A percentile compares a stretch with the other conserved stretches of the same genome.
Conservation (phyloP, 2,329 filamentous ascomycete species). For the Arthrobotrys sinensis region DNA sequence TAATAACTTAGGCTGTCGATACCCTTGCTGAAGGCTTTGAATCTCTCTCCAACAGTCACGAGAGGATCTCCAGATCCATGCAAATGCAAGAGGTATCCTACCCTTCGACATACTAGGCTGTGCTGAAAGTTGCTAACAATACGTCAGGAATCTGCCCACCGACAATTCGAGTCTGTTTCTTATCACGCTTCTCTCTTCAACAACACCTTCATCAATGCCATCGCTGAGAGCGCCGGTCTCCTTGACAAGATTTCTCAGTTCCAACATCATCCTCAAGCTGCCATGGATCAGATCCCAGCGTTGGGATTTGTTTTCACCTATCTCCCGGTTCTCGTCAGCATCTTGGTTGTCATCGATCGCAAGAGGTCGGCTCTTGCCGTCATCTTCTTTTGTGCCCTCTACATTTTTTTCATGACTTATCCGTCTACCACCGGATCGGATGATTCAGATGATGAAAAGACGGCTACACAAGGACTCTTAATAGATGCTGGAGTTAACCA, state of each 20-base stretch:
- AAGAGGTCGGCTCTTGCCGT: constrained; percentile 42
- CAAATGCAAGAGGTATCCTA: constrained; percentile 28
- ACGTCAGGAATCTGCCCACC: constrained; percentile 23
- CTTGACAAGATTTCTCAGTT: constrained; percentile 31
- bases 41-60: constrained; percentile 19
- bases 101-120: background rate
- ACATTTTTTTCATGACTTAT: constrained; percentile 13
- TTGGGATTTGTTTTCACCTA: constrained; percentile 11
- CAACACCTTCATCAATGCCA: constrained; percentile 33
- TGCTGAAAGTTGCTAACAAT: background rate
- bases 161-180: constrained; percentile 23
- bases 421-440: background rate
- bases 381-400: constrained; percentile 18
- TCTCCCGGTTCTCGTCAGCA: constrained; percentile 44
- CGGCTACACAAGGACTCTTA: background rate
- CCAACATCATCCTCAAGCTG: background rate
- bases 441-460: background rate
- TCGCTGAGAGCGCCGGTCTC: constrained; percentile 24
- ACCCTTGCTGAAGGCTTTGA: constrained; percentile 21
- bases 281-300: background rate
- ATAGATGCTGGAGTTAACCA: constrained; percentile 10
- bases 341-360: constrained; percentile 46
- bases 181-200: constrained; percentile 27
- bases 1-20: constrained; percentile 18
- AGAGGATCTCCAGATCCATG: constrained; percentile 27